Conservation (phyloP, 108 stramenopile species). For the Mayamaea pseudoterrestris region DNA sequence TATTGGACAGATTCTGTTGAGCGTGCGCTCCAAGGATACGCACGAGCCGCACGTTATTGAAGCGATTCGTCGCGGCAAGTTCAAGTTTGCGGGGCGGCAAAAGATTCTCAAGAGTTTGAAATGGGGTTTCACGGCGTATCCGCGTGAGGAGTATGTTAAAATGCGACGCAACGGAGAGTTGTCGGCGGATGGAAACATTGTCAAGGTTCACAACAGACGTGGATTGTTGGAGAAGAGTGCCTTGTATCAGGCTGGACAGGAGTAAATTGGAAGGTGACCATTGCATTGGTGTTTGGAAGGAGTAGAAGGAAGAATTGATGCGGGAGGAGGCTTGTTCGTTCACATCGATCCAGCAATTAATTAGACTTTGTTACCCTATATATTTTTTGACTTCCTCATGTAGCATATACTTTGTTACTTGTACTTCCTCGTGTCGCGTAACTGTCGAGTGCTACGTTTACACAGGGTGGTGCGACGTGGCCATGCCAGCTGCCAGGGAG, state of each 20-base stretch:
- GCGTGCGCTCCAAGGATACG: conserved; percentile 90
- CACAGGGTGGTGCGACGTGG: too few species aligned
- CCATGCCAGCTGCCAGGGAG: too few species aligned
- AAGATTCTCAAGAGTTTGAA: conserved; percentile 98
- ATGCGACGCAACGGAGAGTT: conserved; percentile 89
- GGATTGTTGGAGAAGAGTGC: conserved; percentile 68
- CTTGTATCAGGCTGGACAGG: conserved; percentile 72
- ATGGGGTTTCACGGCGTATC: conserved; percentile 99
- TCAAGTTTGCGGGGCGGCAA: conserved; percentile 99
- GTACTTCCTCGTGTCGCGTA: too few species aligned
- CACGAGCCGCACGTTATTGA: conserved; percentile 88
- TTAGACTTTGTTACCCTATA: too few species aligned
- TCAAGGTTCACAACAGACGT: conserved; percentile 88
- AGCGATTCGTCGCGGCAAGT: conserved; percentile 99
- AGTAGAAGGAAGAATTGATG: too few species aligned
- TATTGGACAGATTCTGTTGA: conserved; percentile 96
- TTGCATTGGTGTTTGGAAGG: conserved; percentile 1
- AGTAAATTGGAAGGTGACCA: conserved; percentile 21
- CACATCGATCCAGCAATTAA: too few species aligned
- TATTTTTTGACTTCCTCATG: too few species aligned
- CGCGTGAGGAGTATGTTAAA: conserved; percentile 90
- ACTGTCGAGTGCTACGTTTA: too few species aligned
- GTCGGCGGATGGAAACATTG: conserved; percentile 82
- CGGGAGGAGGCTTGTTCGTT: too few species aligned
- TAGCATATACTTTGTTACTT: too few species aligned